Evolutionary conservation across 1,139 yeast species (phyloP), one percentile per base, ranked within the genome.

Genomic region (Pichia norvegensis): DNA sequence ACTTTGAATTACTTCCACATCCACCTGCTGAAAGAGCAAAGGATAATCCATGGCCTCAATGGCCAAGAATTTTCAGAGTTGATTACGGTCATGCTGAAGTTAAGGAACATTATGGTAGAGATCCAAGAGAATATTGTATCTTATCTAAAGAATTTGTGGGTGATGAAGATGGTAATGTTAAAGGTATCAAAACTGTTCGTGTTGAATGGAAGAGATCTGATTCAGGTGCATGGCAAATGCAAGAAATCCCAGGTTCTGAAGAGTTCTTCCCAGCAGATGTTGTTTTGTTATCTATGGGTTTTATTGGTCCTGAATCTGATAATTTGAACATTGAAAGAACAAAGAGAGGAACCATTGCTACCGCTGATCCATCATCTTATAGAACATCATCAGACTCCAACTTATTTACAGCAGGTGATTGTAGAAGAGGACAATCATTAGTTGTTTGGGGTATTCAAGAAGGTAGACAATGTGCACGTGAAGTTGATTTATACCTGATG

Each of bases 391-490:
- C 70, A 42, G 73, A 71, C 40, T 77, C 70, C 45, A 88, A 87
- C 58, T 63, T 88, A 52, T 92, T 88, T 64, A 87, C 97, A 46
- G 97, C 97, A 43, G 98, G 98, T 69, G 98, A 92, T 68, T 92
- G 97, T 72, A 84, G 98, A 73, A 83, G 98, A 69, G 98, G 98
- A 31, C 98, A 92, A 72, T 87, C 96, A 4, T 78, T 92, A 65
- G 94, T 92, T 65, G 98, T 92, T 48, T 92, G 98, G 97, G 98
- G 97, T 70, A 92, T 92, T 59, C 97, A 92, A 70, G 98, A 92
- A 70, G 98, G 98, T 57, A 81, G 97, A 72, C 97, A 92, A 68
- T 86, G 96, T 76, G 98, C 98, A 36, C 78, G 96, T 57, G 90
- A 86, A 59, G 94, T 92, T 52, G 98, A 92, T 63, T 67, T 72